Evolutionary conservation across 2,329 filamentous ascomycete species (phyloP), one percentile per base, ranked within the genome.

Genomic region (Fusarium sp.): DNA sequence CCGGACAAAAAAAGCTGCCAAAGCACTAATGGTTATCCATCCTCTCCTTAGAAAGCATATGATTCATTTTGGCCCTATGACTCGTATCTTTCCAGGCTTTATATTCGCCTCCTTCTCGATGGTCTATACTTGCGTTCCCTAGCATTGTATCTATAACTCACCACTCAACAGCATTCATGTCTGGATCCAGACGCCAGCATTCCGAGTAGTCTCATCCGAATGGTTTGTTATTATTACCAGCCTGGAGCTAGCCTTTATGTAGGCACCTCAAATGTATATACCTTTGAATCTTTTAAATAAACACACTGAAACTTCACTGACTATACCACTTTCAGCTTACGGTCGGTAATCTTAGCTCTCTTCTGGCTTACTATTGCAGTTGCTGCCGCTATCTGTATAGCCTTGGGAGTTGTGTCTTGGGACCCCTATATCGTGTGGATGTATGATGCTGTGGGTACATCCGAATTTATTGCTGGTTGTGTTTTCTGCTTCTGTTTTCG

Each of bases 351-450:
- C 15, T 57, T 48, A 3, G 54, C 54, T 12, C 39, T 57, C 5
- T 57, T 57, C 14, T 57, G 54, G 54, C 4, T 57, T 7, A 57
- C 54, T 2, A 57, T 57, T 2, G 54, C 54, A 0, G 23, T 57
- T 8, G 54, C 54, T 15, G 48, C 54, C 3, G 54, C 54, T 2
- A 57, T 57, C 4, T 57, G 54, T 7, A 57, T 54, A 17, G 48
- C 54, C 0, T 28, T 57, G 0, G 48, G 54, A 1, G 39, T 24
- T 7, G 48, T 57, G 0, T 57, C 54, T 0, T 48, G 54, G 10
- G 54, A 57, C 6, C 48, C 54, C 3, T 57, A 57, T 14, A 24
- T 57, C 0, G 54, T 57, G 14, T 57, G 54, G 54, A 57, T 57
- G 54, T 57, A 57, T 55, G 54, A 28, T 2, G 48, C 54, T 2